Evolutionary conservation across 805 yeast species (phyloP), one percentile per base, ranked within the genome.

Genomic region (Schwanniomyces vanrijiae): DNA sequence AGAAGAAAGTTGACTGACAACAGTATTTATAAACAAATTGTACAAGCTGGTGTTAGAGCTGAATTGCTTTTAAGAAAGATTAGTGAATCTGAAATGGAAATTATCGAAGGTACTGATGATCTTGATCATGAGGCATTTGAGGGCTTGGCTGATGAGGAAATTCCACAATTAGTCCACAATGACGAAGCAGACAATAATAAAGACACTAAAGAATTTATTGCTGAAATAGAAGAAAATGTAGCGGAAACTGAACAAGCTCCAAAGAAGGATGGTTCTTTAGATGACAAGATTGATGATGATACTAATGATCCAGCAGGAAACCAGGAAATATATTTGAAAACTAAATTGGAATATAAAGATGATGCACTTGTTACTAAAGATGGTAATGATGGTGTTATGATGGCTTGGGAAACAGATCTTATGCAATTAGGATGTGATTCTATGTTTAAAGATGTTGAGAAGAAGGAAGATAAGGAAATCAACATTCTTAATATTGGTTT

Each of bases 351-450:
- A 54, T 91, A 88, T 61, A 76, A 71, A 35, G 85, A 84, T 49
- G 78, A 75, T 44, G 84, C 94, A 0, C 71, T 91, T 21, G 71
- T 89, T 21, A 92, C 97, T 0, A 75, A 81, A 49, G 84, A 81
- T 20, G 71, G 84, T 43, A 74, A 78, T 40, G 97, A 91, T 58
- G 98, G 97, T 14, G 97, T 91, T 2, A 91, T 91, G 98, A 91
- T 91, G 98, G 86, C 86, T 55, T 91, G 98, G 98, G 98, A 91
- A 62, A 76, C 82, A 4, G 80, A 82, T 18, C 73, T 91, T 46
- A 91, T 91, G 98, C 71, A 76, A 44, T 74, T 84, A 13, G 96
- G 96, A 0, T 86, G 95, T 46, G 83, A 86, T 28, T 71, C 92
- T 0, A 62, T 92, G n/a, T 83, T 85, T 61, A 71, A 71, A 41